Conservation (phyloP, 768 basidiomycete species). For the Leccinum subtestaceum region DNA sequence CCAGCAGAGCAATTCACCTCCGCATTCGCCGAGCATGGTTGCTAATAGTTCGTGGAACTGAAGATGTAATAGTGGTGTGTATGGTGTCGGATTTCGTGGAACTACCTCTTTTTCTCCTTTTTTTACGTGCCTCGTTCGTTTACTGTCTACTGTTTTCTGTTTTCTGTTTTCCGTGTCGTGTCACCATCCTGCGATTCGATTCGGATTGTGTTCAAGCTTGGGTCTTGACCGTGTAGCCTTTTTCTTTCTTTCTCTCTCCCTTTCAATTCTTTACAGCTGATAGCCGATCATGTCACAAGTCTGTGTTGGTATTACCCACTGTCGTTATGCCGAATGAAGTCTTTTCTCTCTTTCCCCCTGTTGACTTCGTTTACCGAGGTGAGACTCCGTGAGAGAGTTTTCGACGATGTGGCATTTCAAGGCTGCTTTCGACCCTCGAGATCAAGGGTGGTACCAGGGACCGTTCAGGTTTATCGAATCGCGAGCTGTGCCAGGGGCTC, state of each 20-base stretch:
- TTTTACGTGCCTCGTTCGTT: not conserved
- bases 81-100: not conserved
- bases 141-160: not conserved
- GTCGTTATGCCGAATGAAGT: not conserved
- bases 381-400: not conserved
- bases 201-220: not conserved
- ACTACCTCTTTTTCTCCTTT: too few species aligned
- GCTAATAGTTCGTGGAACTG: conserved; percentile 24
- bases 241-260: not conserved
- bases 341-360: not conserved
- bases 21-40: conserved; percentile 50
- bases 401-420: not conserved
- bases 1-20: conserved; percentile 51
- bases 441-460: not conserved
- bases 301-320: not conserved
- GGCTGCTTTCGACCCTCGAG: not conserved
- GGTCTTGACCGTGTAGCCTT: not conserved
- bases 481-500: too few species aligned
- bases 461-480: too few species aligned
- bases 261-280: not conserved
- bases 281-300: not conserved
- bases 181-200: not conserved
- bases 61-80: not conserved
- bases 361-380: not conserved
- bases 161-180: not conserved